Evolutionary conservation across 495 filamentous ascomycete species (phyloP).

Genomic region (Cairneyella variabilis): DNA sequence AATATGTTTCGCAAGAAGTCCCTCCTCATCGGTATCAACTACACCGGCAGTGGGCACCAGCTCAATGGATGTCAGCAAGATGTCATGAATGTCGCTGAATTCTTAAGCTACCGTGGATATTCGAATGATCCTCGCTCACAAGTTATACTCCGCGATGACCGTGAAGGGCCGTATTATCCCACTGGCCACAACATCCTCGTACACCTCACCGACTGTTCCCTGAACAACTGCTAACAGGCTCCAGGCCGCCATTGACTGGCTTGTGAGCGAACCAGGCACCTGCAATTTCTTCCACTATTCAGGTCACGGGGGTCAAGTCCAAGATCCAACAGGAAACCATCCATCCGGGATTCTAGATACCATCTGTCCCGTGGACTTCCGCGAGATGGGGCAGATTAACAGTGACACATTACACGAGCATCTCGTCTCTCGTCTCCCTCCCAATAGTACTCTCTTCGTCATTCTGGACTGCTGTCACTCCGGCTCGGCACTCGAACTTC

Average conservation of each 20-base stretch:
- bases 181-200: conserved; percentile 53
- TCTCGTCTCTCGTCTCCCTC: conserved; percentile 48
- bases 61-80: conserved; percentile 55
- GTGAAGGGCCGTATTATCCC: conserved; percentile 45
- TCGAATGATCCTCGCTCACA: conserved; percentile 42
- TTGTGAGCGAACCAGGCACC: conserved; percentile 18
- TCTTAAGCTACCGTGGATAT: conserved; percentile 43
- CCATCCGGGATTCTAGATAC: conserved; percentile 45
- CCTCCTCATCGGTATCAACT: conserved; percentile 60
- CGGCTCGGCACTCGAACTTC: conserved; percentile 55
- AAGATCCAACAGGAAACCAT: conserved; percentile 13
- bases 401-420: conserved; percentile 47
- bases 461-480: conserved; percentile 61
- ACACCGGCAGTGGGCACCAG: conserved; percentile 44
- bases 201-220: conserved; percentile 46
- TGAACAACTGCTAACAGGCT: conserved; percentile 30
- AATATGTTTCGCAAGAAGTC: conserved; percentile 45
- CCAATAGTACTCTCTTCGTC: conserved; percentile 48
- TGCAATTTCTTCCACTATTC: conserved; percentile 45
- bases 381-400: conserved; percentile 43
- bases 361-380: conserved; percentile 54
- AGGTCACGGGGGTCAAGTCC: conserved; percentile 46
- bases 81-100: conserved; percentile 45
- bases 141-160: conserved; percentile 49
- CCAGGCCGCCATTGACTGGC: conserved; percentile 32